Evolutionary conservation across 2,329 filamentous ascomycete genomes (phyloP).

Genomic region (Penicillium thymicola): DNA sequence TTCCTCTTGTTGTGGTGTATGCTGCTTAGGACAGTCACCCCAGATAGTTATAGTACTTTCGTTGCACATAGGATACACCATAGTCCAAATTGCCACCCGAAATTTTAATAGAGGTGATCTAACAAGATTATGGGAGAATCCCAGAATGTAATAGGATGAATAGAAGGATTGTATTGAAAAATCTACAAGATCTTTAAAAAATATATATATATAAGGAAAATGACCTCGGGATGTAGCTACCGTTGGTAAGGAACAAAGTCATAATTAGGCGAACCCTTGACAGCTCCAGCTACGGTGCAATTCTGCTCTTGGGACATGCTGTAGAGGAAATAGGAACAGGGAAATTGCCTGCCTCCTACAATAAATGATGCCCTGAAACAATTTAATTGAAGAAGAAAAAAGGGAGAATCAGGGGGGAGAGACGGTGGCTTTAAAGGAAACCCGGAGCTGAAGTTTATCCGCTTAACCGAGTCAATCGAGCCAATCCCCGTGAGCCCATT

Average conservation of each 20-base stretch:
- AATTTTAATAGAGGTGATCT: background rate
- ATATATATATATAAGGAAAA: background rate
- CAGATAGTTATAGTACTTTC: no score
- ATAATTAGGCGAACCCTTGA: conserved; percentile 56
- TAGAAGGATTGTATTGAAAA: background rate
- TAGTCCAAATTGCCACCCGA: background rate
- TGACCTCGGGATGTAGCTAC: conserved; percentile 51
- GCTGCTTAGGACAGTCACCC: background rate
- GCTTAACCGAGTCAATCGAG: conserved; percentile 38
- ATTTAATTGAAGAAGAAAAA: conserved; percentile 48
- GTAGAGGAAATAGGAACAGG: conserved; percentile 58
- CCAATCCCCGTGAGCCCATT: conserved; percentile 42
- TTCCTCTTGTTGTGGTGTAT: background rate
- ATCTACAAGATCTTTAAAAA: background rate
- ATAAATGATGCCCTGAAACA: conserved; percentile 59
- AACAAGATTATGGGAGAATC: background rate
- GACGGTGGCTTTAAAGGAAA: conserved; percentile 19
- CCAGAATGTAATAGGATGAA: background rate
- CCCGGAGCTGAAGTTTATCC: conserved; percentile 32
- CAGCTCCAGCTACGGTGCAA: conserved; percentile 63
- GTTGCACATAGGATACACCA: background rate
- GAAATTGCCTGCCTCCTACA: conserved; percentile 55
- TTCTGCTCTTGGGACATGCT: conserved; percentile 60
- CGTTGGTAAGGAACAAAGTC: conserved; percentile 65
- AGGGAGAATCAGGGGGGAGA: conserved; percentile 23